A percentile compares a stretch with the other conserved stretches of the same genome.
Conservation (phyloP, 345 rosid species). For the Trapa bicornis region DNA sequence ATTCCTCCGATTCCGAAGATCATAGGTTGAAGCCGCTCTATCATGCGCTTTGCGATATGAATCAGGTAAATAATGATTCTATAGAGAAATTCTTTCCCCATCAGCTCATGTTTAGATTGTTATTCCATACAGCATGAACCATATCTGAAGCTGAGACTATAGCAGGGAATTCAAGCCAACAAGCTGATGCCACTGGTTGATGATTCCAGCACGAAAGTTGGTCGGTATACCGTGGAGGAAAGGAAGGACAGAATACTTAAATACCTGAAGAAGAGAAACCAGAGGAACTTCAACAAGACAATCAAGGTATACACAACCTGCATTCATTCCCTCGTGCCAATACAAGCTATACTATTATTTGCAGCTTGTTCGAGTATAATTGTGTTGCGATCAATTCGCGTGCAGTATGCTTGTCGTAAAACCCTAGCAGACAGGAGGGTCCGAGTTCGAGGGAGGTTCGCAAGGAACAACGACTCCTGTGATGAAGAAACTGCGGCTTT, state of each 20-base stretch:
- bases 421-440: slow-evolving; percentile 84
- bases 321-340: not conserved
- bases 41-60: not conserved
- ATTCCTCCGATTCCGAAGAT: not conserved
- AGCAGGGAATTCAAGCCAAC: slow-evolving; percentile 4
- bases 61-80: not conserved
- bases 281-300: slow-evolving; percentile 84
- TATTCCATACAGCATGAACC: not conserved
- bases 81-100: not conserved
- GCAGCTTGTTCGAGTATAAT: too few relatives aligned
- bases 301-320: slow-evolving; percentile 41
- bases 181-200: slow-evolving; percentile 8
- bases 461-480: slow-evolving; percentile 45
- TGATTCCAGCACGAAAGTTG: slow-evolving; percentile 40
- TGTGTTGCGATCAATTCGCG: not conserved
- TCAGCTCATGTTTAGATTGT: too few relatives aligned
- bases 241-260: slow-evolving; percentile 78
- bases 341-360: not conserved
- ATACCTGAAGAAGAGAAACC: slow-evolving; percentile 82
- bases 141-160: not conserved
- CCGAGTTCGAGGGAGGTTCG: slow-evolving; percentile 85
- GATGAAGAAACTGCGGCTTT: slow-evolving; percentile 33
- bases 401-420: slow-evolving; percentile 84
- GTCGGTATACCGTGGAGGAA: slow-evolving; percentile 69
- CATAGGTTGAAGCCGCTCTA: not conserved